Percentiles rank a stretch among this genome's conserved stretches.
These are phyloP conservation scores for Daldinia concentrica DNA, from an alignment of 495 filamentous ascomycete genomes.

Conservation along the genomic window DNA sequence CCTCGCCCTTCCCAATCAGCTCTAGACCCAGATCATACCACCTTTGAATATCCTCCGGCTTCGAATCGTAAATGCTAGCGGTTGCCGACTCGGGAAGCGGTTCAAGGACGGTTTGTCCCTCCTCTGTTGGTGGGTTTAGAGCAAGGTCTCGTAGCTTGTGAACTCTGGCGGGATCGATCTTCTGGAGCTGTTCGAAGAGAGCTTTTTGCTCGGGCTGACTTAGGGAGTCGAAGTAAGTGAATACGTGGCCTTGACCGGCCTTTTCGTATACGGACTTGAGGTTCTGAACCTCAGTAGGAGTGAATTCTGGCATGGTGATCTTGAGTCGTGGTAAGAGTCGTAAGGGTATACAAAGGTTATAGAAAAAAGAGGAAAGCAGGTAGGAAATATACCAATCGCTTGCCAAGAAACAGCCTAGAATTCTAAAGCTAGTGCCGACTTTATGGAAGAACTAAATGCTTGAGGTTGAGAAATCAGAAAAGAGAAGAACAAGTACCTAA, in stretches of 20 bases:
- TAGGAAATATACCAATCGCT: conserved; percentile 1
- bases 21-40: conserved; percentile 90
- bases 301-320: conserved; percentile 64
- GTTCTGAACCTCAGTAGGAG: conserved; percentile 73
- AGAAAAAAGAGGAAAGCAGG: not conserved
- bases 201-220: conserved; percentile 73
- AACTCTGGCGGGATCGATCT: conserved; percentile 82
- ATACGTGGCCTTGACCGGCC: conserved; percentile 88
- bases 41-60: conserved; percentile 76
- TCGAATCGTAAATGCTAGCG: conserved; percentile 92
- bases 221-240: conserved; percentile 88
- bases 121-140: conserved; percentile 74
- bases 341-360: not conserved
- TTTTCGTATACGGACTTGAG: conserved; percentile 80
- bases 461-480: conserved; percentile 3
- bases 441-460: not conserved
- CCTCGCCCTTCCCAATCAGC: conserved; percentile 86
- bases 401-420: not conserved
- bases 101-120: conserved; percentile 72
- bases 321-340: not conserved
- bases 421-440: not conserved
- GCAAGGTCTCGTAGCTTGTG: conserved; percentile 84
- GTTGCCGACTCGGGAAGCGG: conserved; percentile 89
- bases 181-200: conserved; percentile 82
- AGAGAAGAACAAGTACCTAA: not conserved